Percentiles rank a stretch among this genome's conserved stretches.
These are phyloP conservation scores for Aspergillus affinis DNA, from an alignment of 495 filamentous ascomycete species.

Conservation along the genomic window DNA sequence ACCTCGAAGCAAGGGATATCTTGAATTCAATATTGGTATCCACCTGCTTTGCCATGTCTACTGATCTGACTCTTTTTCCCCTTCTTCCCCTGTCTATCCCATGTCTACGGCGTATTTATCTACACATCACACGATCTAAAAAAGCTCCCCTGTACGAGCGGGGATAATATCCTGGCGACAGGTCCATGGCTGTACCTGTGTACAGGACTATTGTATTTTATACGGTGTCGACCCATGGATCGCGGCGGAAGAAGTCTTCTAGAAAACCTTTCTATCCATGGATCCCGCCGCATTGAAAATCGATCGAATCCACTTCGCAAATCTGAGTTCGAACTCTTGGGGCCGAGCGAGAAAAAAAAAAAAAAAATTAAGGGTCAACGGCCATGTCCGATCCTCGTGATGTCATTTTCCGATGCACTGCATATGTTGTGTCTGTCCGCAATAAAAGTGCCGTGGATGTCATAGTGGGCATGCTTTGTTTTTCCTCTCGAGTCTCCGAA, in stretches of 20 bases:
- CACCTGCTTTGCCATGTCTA: not conserved
- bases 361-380: not conserved
- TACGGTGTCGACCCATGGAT: constrained; percentile 19
- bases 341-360: not conserved
- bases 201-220: not conserved
- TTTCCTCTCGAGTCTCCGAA: not conserved
- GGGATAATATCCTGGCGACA: not conserved
- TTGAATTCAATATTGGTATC: not conserved
- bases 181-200: not conserved
- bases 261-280: constrained; percentile 6
- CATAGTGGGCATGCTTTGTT: not conserved
- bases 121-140: not conserved
- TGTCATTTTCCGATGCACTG: constrained; percentile 2
- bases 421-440: not conserved
- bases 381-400: constrained; percentile 4
- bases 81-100: not conserved
- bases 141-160: not conserved
- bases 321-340: not conserved
- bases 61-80: not conserved
- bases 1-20: not conserved
- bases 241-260: constrained; percentile 14
- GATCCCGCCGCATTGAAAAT: constrained; percentile 13
- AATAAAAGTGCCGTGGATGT: not conserved
- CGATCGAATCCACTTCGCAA: constrained; percentile 10
- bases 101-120: not conserved